These are phyloP conservation scores for Leccinum pseudoinsigne DNA, from an alignment of 1,284 basidiomycete genomes.

Conservation along the genomic window DNA sequence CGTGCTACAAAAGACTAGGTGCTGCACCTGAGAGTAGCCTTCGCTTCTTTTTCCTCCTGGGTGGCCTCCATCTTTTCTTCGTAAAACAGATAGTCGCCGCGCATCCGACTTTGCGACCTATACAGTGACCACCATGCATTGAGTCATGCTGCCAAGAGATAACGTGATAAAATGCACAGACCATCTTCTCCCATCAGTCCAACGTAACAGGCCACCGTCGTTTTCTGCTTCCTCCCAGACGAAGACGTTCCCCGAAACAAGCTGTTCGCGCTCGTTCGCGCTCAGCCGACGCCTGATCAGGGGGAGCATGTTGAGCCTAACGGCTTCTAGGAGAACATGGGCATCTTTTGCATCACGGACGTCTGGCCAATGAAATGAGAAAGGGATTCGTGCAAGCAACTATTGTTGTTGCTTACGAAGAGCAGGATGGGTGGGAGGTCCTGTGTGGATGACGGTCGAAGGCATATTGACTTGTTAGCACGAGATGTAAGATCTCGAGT, in stretches of 20 bases:
- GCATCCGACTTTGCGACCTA: slow-evolving; percentile 82
- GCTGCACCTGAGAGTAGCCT: slow-evolving; percentile 63
- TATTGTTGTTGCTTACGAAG: slow-evolving; percentile 45
- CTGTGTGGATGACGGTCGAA: slow-evolving; percentile 20
- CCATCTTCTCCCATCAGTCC: slow-evolving; percentile 80
- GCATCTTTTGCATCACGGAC: slow-evolving; percentile 71
- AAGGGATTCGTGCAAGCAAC: background rate
- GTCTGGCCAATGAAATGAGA: slow-evolving; percentile 43
- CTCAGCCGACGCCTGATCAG: slow-evolving; percentile 69
- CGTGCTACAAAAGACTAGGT: slow-evolving; percentile 16
- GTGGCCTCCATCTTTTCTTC: slow-evolving; percentile 79
- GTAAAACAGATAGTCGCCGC: slow-evolving; percentile 78
- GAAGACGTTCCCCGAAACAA: slow-evolving; percentile 71
- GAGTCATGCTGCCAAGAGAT: slow-evolving; percentile 2
- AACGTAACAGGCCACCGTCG: slow-evolving; percentile 71
- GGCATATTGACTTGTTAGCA: slow-evolving; percentile 13
- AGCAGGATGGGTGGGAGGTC: slow-evolving; percentile 52
- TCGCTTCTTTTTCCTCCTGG: slow-evolving; percentile 70
- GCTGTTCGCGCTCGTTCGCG: slow-evolving; percentile 62
- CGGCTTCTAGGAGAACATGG: slow-evolving; percentile 72
- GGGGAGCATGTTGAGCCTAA: slow-evolving; percentile 65
- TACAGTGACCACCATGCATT: background rate
- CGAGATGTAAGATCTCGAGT: slow-evolving; percentile 6
- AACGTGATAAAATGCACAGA: slow-evolving; percentile 28
- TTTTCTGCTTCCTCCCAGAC: slow-evolving; percentile 84